These are phyloP conservation scores for Sporothrix humicola DNA, from an alignment of 2,329 filamentous ascomycete species.

Conservation along the genomic window DNA sequence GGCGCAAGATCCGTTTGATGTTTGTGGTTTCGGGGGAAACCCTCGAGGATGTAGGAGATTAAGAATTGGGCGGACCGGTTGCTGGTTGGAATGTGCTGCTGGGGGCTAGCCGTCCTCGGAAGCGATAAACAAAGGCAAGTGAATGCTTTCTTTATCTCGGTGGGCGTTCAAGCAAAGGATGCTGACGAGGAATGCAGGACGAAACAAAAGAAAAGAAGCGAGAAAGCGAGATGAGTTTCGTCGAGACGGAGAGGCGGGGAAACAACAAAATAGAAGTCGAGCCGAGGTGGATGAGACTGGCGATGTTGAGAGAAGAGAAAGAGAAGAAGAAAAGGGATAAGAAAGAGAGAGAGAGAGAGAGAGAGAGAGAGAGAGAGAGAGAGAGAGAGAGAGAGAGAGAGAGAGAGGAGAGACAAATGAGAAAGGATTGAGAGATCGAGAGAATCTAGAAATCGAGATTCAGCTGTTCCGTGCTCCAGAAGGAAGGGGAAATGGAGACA, in stretches of 20 bases:
- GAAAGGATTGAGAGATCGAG: slow-evolving; percentile 8
- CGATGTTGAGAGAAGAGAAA: neutral
- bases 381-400: neutral
- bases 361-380: neutral
- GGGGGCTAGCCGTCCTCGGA: slow-evolving; percentile 18
- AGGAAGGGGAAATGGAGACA: slow-evolving; percentile 1
- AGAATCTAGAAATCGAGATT: neutral
- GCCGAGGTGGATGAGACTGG: slow-evolving; percentile 10
- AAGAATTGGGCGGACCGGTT: neutral
- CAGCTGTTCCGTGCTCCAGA: neutral
- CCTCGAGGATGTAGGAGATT: slow-evolving; percentile 4
- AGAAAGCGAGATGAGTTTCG: slow-evolving; percentile 9
- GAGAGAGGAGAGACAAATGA: slow-evolving; percentile 8
- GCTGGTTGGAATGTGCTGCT: neutral
- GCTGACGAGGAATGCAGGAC: slow-evolving; percentile 15
- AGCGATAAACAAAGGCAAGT: slow-evolving; percentile 37
- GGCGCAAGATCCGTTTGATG: slow-evolving; percentile 9
- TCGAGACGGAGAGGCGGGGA: neutral
- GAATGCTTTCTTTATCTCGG: slow-evolving; percentile 35
- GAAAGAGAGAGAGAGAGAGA: neutral
- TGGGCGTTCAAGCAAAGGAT: neutral
- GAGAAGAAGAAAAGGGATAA: neutral
- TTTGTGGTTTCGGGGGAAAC: slow-evolving; percentile 21
- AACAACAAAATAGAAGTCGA: slow-evolving; percentile 4
- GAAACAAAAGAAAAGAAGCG: neutral